phyloP scores from a whole-genome alignment of 2,329 filamentous ascomycete species.

The Colletotrichum lupini region DNA sequence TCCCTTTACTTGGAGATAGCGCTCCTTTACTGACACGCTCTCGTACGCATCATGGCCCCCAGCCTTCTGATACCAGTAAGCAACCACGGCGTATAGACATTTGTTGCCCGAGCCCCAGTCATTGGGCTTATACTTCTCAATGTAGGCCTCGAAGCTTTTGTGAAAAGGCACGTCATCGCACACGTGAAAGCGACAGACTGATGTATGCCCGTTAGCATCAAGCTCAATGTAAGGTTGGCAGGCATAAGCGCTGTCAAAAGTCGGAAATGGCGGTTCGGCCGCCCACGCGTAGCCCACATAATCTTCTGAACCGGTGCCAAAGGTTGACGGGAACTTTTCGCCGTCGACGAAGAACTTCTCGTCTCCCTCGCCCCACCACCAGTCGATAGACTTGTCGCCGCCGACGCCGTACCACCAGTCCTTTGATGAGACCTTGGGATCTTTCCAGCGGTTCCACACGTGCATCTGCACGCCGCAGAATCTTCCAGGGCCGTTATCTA shows the following conservation, averaged over 20 bases:
- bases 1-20: neutral
- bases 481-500: slow-evolving; percentile 17
- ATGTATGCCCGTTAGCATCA: slow-evolving; percentile 31
- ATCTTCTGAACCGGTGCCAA: slow-evolving; percentile 30
- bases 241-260: slow-evolving; percentile 28
- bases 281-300: slow-evolving; percentile 33
- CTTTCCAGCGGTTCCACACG: slow-evolving; percentile 28
- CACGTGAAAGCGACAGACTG: slow-evolving; percentile 30
- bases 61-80: slow-evolving; percentile 30
- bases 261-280: slow-evolving; percentile 28
- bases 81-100: slow-evolving; percentile 23
- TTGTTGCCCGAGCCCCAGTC: slow-evolving; percentile 21
- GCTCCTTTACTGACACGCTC: slow-evolving; percentile 10
- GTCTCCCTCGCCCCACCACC: slow-evolving; percentile 33
- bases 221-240: slow-evolving; percentile 26
- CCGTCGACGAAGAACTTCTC: slow-evolving; percentile 34
- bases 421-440: slow-evolving; percentile 14
- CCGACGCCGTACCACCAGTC: slow-evolving; percentile 33
- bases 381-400: slow-evolving; percentile 27
- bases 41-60: slow-evolving; percentile 12
- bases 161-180: slow-evolving; percentile 29
- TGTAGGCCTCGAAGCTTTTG: slow-evolving; percentile 29
- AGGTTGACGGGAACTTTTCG: slow-evolving; percentile 29
- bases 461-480: slow-evolving; percentile 34
- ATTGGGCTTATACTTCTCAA: slow-evolving; percentile 32